A percentile compares a stretch with the other conserved stretches of the same genome.
Conservation (phyloP, 2,329 filamentous ascomycete species). For the Hymenoscyphus repandus region DNA sequence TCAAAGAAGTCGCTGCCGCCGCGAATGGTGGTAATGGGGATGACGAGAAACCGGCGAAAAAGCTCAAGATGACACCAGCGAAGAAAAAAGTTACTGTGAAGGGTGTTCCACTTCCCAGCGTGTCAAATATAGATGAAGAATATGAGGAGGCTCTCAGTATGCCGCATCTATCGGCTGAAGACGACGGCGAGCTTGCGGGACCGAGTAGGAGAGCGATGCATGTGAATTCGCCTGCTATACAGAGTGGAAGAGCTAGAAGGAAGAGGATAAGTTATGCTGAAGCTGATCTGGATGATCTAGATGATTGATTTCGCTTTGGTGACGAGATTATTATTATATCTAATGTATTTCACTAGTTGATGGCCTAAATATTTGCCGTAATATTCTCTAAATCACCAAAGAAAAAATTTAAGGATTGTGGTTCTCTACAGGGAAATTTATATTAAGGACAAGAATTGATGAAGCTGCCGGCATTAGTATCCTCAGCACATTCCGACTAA, state of each 20-base stretch:
- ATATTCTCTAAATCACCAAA: too few species aligned
- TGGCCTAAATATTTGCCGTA: too few species aligned
- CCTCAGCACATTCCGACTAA: too few species aligned
- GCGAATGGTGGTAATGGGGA: conserved; percentile 6
- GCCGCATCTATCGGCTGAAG: conserved; percentile 35
- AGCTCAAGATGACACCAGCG: conserved; percentile 14
- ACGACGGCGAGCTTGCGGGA: conserved; percentile 16
- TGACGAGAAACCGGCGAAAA: not conserved
- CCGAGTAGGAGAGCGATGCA: conserved; percentile 2
- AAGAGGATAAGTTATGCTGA: conserved; percentile 21
- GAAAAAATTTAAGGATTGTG: too few species aligned
- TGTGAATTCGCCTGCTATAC: conserved; percentile 14
- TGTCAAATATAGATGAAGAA: conserved; percentile 33
- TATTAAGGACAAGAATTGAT: too few species aligned
- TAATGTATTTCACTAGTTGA: too few species aligned
- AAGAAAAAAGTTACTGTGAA: conserved; percentile 25
- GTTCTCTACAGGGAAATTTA: too few species aligned
- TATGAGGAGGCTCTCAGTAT: conserved; percentile 32
- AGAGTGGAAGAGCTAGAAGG: conserved; percentile 18
- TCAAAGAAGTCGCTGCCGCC: conserved; percentile 13
- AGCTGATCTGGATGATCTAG: not conserved
- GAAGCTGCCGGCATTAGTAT: too few species aligned
- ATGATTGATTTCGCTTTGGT: not conserved
- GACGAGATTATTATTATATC: too few species aligned
- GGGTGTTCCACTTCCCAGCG: conserved; percentile 37